A percentile compares a stretch with the other conserved stretches of the same genome.
Evolutionary conservation across 148 eudicot species (phyloP).

Genomic region (Beta vulgaris): DNA sequence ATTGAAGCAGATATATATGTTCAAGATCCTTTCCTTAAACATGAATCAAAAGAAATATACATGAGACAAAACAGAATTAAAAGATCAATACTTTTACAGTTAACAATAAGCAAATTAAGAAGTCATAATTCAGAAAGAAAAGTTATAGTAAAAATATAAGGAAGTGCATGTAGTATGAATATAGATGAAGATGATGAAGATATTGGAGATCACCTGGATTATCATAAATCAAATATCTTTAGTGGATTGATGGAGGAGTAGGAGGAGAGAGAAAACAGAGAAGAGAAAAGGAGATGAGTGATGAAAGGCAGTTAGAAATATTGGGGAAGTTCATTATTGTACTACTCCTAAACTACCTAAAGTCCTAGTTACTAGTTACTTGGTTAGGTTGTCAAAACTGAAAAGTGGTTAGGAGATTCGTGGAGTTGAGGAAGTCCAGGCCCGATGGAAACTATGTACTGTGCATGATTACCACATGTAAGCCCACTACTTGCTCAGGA

Average conservation of each 20-base stretch:
- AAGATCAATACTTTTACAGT: too few relatives aligned
- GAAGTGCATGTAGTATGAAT: slow-evolving; percentile 12
- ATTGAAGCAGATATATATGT: too few relatives aligned
- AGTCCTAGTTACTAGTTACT: too few relatives aligned
- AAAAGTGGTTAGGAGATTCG: neutral
- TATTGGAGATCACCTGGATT: slow-evolving; percentile 5
- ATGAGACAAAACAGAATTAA: too few relatives aligned
- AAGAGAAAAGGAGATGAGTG: slow-evolving; percentile 4
- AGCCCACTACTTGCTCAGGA: neutral
- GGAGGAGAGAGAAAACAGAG: slow-evolving; percentile 5
- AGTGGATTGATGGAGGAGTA: neutral
- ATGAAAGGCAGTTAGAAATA: neutral
- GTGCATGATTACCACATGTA: slow-evolving; percentile 11
- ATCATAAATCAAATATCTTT: neutral
- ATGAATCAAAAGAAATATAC: too few relatives aligned
- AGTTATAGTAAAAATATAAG: neutral
- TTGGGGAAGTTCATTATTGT: too few relatives aligned
- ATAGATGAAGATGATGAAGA: neutral
- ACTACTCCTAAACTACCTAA: too few relatives aligned
- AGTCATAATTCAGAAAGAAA: neutral
- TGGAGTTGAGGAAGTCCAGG: slow-evolving; percentile 4
- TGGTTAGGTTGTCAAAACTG: neutral
- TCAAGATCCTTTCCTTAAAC: too few relatives aligned
- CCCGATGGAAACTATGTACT: neutral
- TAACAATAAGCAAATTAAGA: neutral